These are phyloP conservation scores for Solanum paucissectum DNA, from an alignment of 257 asterid genomes.

Conservation along the genomic window DNA sequence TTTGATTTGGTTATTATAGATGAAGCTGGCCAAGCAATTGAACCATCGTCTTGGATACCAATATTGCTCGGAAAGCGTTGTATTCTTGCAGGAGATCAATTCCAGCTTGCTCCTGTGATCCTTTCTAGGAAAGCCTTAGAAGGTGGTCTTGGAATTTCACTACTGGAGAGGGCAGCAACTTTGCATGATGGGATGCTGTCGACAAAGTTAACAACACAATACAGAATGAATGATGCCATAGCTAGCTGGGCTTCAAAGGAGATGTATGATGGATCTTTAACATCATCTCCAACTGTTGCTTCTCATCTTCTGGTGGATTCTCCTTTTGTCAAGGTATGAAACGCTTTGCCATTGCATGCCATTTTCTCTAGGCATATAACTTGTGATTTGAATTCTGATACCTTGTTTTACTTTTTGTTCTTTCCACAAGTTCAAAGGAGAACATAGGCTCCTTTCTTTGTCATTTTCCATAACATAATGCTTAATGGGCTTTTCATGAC, in stretches of 20 bases:
- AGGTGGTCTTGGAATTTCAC: constrained; percentile 81
- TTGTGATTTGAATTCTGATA: neutral
- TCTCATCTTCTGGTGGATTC: constrained; percentile 90
- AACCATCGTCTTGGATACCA: constrained; percentile 97
- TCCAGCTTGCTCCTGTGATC: constrained; percentile 95
- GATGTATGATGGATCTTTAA: constrained; percentile 73
- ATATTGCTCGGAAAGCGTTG: constrained; percentile 91
- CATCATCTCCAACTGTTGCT: constrained; percentile 59
- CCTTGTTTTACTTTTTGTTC: neutral
- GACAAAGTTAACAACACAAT: constrained; percentile 60
- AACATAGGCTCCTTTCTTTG: neutral
- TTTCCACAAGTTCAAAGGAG: neutral
- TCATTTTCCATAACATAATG: neutral
- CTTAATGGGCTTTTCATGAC: neutral
- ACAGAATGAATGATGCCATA: constrained; percentile 81
- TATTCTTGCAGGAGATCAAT: constrained; percentile 85
- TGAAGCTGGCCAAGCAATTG: constrained; percentile 96
- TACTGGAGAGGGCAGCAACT: constrained; percentile 67
- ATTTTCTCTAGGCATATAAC: neutral
- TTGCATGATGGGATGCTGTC: constrained; percentile 64
- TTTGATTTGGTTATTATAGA: constrained; percentile 90
- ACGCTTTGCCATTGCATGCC: neutral
- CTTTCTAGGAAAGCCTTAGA: constrained; percentile 85
- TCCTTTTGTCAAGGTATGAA: constrained; percentile 72
- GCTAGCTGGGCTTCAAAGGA: constrained; percentile 99